These are phyloP conservation scores for Posidonia australis DNA, from an alignment of 106 monocot species.

Conservation along the genomic window DNA sequence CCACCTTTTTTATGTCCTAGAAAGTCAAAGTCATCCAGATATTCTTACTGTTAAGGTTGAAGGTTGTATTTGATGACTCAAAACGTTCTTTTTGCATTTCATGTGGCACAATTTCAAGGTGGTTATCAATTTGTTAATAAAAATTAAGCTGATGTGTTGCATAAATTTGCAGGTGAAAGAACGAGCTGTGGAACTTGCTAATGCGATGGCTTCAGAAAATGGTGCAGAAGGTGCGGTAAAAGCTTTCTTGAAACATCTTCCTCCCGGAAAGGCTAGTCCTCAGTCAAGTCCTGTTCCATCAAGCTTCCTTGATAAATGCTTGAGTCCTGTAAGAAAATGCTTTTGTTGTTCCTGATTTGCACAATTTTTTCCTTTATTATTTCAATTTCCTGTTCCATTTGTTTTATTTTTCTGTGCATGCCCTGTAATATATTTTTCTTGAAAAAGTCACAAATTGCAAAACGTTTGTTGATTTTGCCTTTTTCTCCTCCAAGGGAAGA, in stretches of 20 bases:
- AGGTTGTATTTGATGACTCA: no score
- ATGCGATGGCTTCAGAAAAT: constrained; percentile 61
- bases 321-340: constrained; percentile 37
- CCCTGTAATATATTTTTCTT: neutral
- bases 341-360: constrained; percentile 43
- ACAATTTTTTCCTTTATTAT: neutral
- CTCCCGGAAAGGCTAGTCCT: constrained; percentile 13
- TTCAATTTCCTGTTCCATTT: neutral
- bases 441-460: neutral
- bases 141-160: neutral
- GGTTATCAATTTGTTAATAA: neutral
- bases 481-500: neutral
- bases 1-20: no score
- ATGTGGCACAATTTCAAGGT: neutral
- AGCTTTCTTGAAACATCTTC: constrained; percentile 74
- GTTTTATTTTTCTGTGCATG: neutral
- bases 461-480: neutral
- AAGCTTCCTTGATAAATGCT: constrained; percentile 4
- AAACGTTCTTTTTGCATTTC: no score
- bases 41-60: no score
- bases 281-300: constrained; percentile 2
- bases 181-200: constrained; percentile 40
- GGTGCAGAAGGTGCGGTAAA: constrained; percentile 60
- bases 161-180: constrained; percentile 51
- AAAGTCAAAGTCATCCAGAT: no score